Percentiles rank a stretch among this genome's conserved stretches.
These are phyloP conservation scores for Aspergillus bridgeri DNA, from an alignment of 495 filamentous ascomycete species.

Conservation along the genomic window DNA sequence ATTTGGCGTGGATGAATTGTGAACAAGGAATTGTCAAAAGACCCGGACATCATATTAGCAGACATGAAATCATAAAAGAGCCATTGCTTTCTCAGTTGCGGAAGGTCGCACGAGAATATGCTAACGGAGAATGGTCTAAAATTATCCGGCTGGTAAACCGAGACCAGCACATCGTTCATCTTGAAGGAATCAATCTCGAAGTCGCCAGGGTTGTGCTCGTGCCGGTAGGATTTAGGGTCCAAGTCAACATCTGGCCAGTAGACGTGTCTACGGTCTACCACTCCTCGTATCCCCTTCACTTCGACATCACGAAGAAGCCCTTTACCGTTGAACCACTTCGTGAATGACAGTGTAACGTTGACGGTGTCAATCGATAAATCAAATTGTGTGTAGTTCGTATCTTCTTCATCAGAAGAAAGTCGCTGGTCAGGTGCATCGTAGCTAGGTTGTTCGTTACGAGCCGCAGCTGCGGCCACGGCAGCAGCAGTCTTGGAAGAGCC, in stretches of 20 bases:
- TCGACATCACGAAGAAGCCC: conserved; percentile 89
- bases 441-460: conserved; percentile 37
- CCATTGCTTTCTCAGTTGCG: conserved; percentile 91
- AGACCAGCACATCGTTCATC: conserved; percentile 88
- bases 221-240: conserved; percentile 82
- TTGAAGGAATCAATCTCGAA: conserved; percentile 97
- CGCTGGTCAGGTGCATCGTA: conserved; percentile 20
- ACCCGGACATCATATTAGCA: conserved; percentile 92
- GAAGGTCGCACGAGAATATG: conserved; percentile 92
- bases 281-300: conserved; percentile 92
- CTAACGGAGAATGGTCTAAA: conserved; percentile 94
- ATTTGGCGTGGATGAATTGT: conserved; percentile 93
- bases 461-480: conserved; percentile 77
- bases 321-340: conserved; percentile 97
- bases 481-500: conserved; percentile 84
- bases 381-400: conserved; percentile 96
- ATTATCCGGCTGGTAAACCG: conserved; percentile 81
- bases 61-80: conserved; percentile 96
- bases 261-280: conserved; percentile 83
- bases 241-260: conserved; percentile 63
- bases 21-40: conserved; percentile 92
- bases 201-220: conserved; percentile 86
- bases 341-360: conserved; percentile 94
- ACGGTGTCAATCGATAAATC: conserved; percentile 92
- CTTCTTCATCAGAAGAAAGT: conserved; percentile 59